Evolutionary conservation across 345 rosid genomes (phyloP), one percentile per base, ranked within the genome.

Genomic region (Eucalyptus curtisii): DNA sequence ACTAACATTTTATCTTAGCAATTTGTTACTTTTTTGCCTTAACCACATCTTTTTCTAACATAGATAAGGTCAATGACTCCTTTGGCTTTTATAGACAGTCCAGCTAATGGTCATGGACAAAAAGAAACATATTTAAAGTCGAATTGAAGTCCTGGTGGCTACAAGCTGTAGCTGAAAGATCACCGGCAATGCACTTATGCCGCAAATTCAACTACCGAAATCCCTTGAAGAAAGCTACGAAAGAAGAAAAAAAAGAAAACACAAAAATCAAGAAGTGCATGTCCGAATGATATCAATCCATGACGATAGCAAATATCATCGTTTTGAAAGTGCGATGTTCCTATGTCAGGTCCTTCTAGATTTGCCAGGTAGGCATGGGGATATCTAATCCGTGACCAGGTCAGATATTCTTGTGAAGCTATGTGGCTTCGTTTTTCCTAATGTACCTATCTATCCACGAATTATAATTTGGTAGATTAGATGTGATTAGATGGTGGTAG

Each of bases 341-440:
- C 37, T 33, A 19, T 20, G 82, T 37, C 27, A 25, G 47, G 27
- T 40, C 30, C 82, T 76, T 76, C 82, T 19, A 40, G 47, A 76
- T 76, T 33, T 76, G 47, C 82, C 82, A 76, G 47, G 30, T 20
- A 10, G 47, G 47, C 45, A 11, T 10, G 25, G 47, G 2, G 82
- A 19, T 24, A 22, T 5, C 7, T 71, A 20, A 37, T 71, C 81
- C 45, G 6, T 24, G 81, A 37, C 8, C 27, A 19, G 25, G 81
- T 37, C 45, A 40, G 47, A 20, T 76, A 64, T 31, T 13, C 0
- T 7, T n/a, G 40, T 64, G 0, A 64, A 64, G 37, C 37, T 7
- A n/a, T 7, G 71, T 52, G 57, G 57, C 57, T 52, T 20, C 57
- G 57, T 52, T 52, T 52, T 19, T 52, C 25, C 25, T 0, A 8